Base-by-base conservation (phyloP, 164 flowering plant genomes). In the Nymphaea colorata region DNA sequence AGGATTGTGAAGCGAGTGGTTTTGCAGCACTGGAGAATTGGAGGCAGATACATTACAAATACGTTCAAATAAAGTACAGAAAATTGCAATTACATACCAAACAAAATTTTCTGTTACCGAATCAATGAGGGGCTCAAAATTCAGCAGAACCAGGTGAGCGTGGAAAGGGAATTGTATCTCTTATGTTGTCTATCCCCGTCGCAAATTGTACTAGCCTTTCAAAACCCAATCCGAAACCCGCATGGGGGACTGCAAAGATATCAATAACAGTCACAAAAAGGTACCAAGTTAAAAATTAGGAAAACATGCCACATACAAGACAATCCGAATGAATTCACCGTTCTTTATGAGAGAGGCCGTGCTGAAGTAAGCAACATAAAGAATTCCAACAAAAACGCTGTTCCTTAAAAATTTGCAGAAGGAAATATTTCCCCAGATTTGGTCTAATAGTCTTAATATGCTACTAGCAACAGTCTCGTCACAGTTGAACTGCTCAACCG, bases 201-300 rank as follows among this genome's bases (percentile, higher is more conserved):
- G 91, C 96, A 79, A 89, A 94, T 70, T 91, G 98, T 62, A 91
- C 96, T 3, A 90, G 90, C 82, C 99, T 87, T 76, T 91, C 99
- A 75, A 94, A 94, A 18, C 98, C 99, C 77, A 91, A 78, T 15
- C 98, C 99, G 65, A 94, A 94, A 4, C 98, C 99, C 0, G 99
- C 97, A 80, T 92, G 98, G 69, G 95, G 97, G 83, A 94, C 98
- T 94, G 89, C 61, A 63, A 67, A 25, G 36, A 25, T 25, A 25
- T 25, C 36, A 25, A 25, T 25, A 25, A 25, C 36, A 25, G 36
- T 25, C 36, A 25, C 36, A 25, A 25, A 25, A 25, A 61, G 41
- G 36, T 7, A 36, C 63, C 63, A 61, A 61, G 4, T 47, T 47
- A 12, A 12, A 2, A 47, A 47, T 47, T 47, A 2, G 55, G 4